Percentiles rank a stretch among this genome's conserved stretches.
These are phyloP conservation scores for Misopates orontium DNA, from an alignment of 257 asterid species.

Conservation along the genomic window DNA sequence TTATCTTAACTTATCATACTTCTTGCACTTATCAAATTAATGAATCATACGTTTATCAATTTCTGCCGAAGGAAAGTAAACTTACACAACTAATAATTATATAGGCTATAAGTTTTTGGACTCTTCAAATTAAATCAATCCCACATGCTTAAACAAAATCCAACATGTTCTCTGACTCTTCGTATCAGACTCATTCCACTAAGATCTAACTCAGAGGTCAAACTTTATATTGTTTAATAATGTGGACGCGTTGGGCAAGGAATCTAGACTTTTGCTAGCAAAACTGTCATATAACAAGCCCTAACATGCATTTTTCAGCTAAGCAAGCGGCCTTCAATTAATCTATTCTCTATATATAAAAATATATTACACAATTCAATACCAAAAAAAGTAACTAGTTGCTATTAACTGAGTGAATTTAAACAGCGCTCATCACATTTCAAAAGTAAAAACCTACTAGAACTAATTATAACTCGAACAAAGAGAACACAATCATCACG, in stretches of 20 bases:
- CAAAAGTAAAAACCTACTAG: too few relatives aligned
- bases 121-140: too few relatives aligned
- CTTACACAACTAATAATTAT: neutral
- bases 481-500: too few relatives aligned
- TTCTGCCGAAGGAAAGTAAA: neutral
- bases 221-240: neutral
- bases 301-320: constrained; percentile 20
- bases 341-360: too few relatives aligned
- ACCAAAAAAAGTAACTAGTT: too few relatives aligned
- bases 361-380: too few relatives aligned
- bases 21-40: neutral
- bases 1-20: constrained; percentile 5
- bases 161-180: too few relatives aligned
- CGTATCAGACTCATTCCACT: neutral
- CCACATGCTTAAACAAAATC: neutral
- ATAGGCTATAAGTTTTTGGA: too few relatives aligned
- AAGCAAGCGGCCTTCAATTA: neutral
- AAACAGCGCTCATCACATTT: too few relatives aligned
- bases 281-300: neutral
- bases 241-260: constrained; percentile 15
- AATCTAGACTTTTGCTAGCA: constrained; percentile 15
- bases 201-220: constrained; percentile 7
- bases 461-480: too few relatives aligned
- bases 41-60: neutral
- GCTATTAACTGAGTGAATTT: too few relatives aligned